These are phyloP conservation scores for Ophioceras dolichostomum DNA, from an alignment of 2,329 filamentous ascomycete species.

Conservation along the genomic window DNA sequence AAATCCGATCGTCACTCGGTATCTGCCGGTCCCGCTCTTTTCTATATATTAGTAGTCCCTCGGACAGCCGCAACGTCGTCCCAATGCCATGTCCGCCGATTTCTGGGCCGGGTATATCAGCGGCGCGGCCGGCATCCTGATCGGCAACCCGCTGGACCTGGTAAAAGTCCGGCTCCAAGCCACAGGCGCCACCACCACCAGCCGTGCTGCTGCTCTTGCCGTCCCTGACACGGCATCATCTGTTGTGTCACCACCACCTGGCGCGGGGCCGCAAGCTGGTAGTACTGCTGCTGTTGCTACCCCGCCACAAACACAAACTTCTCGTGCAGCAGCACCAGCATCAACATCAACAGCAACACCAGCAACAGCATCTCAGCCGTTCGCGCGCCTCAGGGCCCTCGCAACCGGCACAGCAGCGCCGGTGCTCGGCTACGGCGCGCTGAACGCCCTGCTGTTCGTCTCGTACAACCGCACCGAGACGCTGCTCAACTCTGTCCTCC, in stretches of 20 bases:
- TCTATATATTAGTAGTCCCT: too few species aligned
- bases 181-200: slow-evolving; percentile 18
- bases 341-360: too few species aligned
- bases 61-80: too few species aligned
- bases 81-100: slow-evolving; percentile 59
- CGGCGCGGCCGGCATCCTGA: slow-evolving; percentile 73
- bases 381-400: slow-evolving; percentile 15
- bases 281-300: neutral
- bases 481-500: slow-evolving; percentile 32
- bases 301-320: too few species aligned
- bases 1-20: too few species aligned
- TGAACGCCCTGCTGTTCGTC: slow-evolving; percentile 84
- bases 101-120: slow-evolving; percentile 92
- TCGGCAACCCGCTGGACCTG: slow-evolving; percentile 65
- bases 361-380: too few species aligned
- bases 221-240: slow-evolving; percentile 4
- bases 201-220: slow-evolving; percentile 7
- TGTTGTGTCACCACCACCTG: slow-evolving; percentile 2
- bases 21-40: too few species aligned
- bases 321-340: too few species aligned
- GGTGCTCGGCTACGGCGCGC: slow-evolving; percentile 76
- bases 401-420: slow-evolving; percentile 67
- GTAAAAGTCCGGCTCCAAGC: slow-evolving; percentile 76
- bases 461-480: slow-evolving; percentile 78
- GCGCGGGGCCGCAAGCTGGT: neutral